These are phyloP conservation scores for Saprolegnia parasitica DNA, from an alignment of 352 stramenopile species.

Conservation along the genomic window DNA sequence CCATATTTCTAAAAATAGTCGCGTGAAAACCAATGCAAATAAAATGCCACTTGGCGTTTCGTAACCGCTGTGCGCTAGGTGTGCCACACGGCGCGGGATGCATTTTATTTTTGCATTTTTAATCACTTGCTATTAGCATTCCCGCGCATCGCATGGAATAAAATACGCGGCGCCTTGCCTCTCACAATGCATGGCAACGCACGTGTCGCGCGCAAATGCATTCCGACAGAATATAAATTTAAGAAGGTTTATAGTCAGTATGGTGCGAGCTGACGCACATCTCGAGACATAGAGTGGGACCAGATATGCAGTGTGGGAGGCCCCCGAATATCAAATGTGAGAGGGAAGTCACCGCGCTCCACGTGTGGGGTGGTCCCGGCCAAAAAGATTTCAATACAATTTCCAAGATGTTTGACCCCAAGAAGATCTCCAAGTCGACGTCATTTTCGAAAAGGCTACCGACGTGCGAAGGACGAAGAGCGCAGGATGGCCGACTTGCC, in stretches of 20 bases:
- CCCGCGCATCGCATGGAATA: too few relatives aligned
- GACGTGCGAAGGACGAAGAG: conserved; percentile 21
- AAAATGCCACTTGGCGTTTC: conserved; percentile 18
- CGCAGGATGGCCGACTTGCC: conserved; percentile 50
- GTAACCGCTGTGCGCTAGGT: not conserved
- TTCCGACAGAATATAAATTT: not conserved
- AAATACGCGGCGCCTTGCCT: not conserved
- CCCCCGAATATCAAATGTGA: conserved; percentile 7
- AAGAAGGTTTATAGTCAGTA: not conserved
- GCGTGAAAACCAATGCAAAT: not conserved
- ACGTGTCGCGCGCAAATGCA: not conserved
- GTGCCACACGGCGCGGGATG: too few relatives aligned
- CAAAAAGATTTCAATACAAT: conserved; percentile 19
- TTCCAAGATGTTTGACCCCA: conserved; percentile 8
- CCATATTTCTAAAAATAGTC: not conserved
- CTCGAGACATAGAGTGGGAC: not conserved
- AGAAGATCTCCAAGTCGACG: conserved; percentile 21
- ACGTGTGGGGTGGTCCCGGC: not conserved
- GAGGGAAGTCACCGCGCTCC: conserved; percentile 9
- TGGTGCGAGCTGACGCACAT: not conserved
- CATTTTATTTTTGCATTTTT: too few relatives aligned
- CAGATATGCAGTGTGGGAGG: not conserved
- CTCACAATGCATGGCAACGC: not conserved
- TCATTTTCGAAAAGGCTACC: conserved; percentile 31
- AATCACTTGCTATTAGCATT: too few relatives aligned